These are phyloP conservation scores for Setaria viridis DNA, from an alignment of 202 grass and related monocot species.

Conservation along the genomic window DNA sequence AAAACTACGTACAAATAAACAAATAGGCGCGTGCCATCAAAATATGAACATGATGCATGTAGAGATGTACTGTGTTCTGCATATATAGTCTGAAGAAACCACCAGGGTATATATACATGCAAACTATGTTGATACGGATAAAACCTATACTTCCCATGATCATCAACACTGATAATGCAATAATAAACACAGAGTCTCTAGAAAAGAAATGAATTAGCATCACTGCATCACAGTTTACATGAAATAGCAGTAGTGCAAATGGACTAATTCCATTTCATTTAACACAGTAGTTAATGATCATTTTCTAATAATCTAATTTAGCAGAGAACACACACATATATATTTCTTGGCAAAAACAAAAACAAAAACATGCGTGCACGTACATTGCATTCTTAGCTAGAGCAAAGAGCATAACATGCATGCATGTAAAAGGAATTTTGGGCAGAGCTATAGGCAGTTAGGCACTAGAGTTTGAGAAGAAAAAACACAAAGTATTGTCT, in stretches of 20 bases:
- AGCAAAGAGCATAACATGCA: neutral
- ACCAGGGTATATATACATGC: neutral
- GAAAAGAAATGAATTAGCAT: neutral
- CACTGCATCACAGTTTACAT: constrained; percentile 18
- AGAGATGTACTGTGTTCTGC: neutral
- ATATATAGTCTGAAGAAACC: neutral
- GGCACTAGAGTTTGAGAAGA: neutral
- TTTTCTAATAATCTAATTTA: neutral
- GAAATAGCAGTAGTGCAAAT: constrained; percentile 42
- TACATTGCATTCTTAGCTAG: neutral
- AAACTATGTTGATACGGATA: neutral
- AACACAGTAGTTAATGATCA: neutral
- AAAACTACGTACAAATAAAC: neutral
- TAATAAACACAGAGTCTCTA: neutral
- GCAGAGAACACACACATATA: neutral
- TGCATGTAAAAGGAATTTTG: neutral
- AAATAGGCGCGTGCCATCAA: neutral
- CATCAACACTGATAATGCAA: neutral
- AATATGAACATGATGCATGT: neutral
- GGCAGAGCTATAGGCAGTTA: neutral
- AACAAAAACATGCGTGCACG: neutral
- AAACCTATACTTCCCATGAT: neutral
- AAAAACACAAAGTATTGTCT: neutral
- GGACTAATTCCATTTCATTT: neutral
- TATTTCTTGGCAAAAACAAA: neutral